A percentile compares a stretch with the other conserved stretches of the same genome.
phyloP scores from a whole-genome alignment of 2,329 filamentous ascomycete genomes.

The Alternaria gansuensis region DNA sequence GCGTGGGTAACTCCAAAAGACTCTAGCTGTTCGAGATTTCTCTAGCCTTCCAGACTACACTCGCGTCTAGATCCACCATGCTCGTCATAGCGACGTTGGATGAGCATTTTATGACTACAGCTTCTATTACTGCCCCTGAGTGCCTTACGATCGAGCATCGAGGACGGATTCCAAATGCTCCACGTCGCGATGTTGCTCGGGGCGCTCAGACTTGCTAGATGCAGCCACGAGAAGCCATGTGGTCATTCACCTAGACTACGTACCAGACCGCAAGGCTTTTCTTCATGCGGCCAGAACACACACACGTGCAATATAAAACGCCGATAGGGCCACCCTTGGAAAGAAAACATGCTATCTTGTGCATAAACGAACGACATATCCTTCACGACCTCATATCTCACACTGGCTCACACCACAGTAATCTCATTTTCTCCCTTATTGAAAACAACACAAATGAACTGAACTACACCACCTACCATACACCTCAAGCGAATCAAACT shows the following conservation, averaged over 20 bases:
- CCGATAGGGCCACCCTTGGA: neutral
- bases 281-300: neutral
- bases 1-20: conserved; percentile 1
- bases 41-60: conserved; percentile 1
- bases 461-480: neutral
- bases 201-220: neutral
- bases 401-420: neutral
- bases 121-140: neutral
- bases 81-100: neutral
- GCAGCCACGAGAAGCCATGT: conserved; percentile 1
- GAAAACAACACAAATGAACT: neutral
- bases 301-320: neutral
- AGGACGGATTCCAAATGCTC: neutral
- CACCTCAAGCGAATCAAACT: neutral
- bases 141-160: neutral
- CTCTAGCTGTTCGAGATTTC: conserved; percentile 5
- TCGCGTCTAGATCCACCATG: neutral
- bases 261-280: neutral
- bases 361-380: neutral
- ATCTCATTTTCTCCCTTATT: neutral
- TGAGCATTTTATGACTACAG: neutral
- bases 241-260: neutral
- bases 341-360: neutral
- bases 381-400: neutral
- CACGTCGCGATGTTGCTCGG: neutral